A percentile compares a stretch with the other conserved stretches of the same genome.
Conservation (phyloP, 2,329 filamentous ascomycete genomes). For the Fusarium subtropicale region DNA sequence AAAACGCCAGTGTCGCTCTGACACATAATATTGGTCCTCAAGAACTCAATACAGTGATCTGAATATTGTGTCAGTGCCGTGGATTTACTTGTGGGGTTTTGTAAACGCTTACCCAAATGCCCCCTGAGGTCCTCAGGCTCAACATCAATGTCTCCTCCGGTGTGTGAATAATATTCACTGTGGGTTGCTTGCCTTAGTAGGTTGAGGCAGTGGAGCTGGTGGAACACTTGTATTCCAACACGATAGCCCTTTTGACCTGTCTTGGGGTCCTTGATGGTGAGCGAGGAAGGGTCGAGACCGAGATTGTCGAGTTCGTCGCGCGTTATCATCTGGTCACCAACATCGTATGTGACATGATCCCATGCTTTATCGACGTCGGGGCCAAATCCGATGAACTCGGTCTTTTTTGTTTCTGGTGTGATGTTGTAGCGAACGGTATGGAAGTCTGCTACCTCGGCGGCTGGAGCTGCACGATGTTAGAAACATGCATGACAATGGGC, state of each 20-base stretch:
- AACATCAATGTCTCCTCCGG: conserved; percentile 62
- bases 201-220: conserved; percentile 64
- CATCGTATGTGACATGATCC: conserved; percentile 62
- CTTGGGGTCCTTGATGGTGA: conserved; percentile 66
- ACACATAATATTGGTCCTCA: conserved; percentile 66
- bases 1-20: conserved; percentile 66
- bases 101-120: conserved; percentile 24
- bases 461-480: conserved; percentile 55
- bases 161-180: conserved; percentile 61
- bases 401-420: conserved; percentile 57
- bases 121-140: conserved; percentile 39
- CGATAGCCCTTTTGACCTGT: conserved; percentile 69
- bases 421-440: conserved; percentile 63
- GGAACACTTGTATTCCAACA: conserved; percentile 69
- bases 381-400: conserved; percentile 66
- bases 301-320: conserved; percentile 65
- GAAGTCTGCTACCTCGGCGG: conserved; percentile 60
- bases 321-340: conserved; percentile 71
- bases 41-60: conserved; percentile 51
- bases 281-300: conserved; percentile 62
- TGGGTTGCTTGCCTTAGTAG: conserved; percentile 61
- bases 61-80: not conserved
- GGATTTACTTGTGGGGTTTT: rapidly evolving
- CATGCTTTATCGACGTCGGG: conserved; percentile 68
- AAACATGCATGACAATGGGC: not conserved